Percentiles rank a stretch among this genome's conserved stretches.
Evolutionary conservation across 2,329 filamentous ascomycete species (phyloP).

Genomic region (Acarospora socialis): DNA sequence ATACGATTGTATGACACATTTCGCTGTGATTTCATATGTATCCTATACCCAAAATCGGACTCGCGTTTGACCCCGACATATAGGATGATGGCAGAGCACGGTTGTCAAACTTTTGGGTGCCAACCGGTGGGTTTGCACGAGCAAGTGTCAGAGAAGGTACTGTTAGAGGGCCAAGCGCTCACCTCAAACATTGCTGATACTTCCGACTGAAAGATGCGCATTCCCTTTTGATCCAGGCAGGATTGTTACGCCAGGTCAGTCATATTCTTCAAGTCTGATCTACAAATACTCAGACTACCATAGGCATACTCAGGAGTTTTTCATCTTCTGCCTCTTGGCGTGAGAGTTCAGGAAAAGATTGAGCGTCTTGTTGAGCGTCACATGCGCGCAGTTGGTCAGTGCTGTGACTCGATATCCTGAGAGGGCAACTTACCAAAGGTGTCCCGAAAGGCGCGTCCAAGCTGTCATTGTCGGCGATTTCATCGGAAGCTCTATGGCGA

Average conservation of each 20-base stretch:
- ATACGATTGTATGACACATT: too few relatives aligned
- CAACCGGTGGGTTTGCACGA: constrained; percentile 51
- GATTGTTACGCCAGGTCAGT: constrained; percentile 57
- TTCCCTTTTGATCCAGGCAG: constrained; percentile 52
- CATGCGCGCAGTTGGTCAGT: constrained; percentile 59
- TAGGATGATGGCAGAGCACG: constrained; percentile 39
- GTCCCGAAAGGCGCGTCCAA: constrained; percentile 58
- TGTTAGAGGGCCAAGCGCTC: constrained; percentile 30
- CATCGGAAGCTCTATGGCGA: constrained; percentile 70
- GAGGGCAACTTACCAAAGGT: constrained; percentile 8
- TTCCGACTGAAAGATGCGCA: constrained; percentile 42
- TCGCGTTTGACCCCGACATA: too few relatives aligned
- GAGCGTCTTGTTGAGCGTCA: constrained; percentile 75
- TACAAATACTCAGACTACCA: not conserved
- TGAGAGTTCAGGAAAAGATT: constrained; percentile 77
- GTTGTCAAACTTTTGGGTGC: constrained; percentile 66
- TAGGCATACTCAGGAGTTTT: constrained; percentile 82
- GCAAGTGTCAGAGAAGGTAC: constrained; percentile 25
- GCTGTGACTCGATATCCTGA: constrained; percentile 6
- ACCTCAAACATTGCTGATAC: constrained; percentile 4
- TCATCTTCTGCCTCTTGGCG: constrained; percentile 75
- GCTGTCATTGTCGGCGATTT: constrained; percentile 69
- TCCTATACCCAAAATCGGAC: too few relatives aligned
- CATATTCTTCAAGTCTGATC: not conserved
- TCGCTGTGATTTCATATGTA: too few relatives aligned